phyloP scores from a whole-genome alignment of 2,329 filamentous ascomycete genomes.

The Ophiostoma australiae region DNA sequence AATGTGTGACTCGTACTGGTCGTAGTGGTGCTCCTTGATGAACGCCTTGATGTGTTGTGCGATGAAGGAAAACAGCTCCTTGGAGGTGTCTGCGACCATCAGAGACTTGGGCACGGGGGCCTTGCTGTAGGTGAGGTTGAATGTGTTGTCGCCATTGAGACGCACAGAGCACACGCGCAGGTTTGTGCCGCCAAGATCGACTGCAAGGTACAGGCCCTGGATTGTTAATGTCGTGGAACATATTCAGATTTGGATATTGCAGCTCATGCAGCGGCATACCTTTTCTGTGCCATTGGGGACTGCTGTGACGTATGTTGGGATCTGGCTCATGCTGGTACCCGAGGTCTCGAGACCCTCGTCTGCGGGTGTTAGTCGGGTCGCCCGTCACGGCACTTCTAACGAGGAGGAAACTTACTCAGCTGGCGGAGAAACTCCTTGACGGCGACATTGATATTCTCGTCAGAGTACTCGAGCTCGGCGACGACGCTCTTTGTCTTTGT shows the following conservation, averaged over 20 bases:
- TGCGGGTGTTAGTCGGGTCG: constrained; percentile 34
- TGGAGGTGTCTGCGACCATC: constrained; percentile 81
- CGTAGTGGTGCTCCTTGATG: constrained; percentile 77
- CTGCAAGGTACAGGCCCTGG: constrained; percentile 88
- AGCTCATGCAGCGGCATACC: constrained; percentile 43
- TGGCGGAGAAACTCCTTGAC: constrained; percentile 82
- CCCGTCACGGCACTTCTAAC: neutral
- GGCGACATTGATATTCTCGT: constrained; percentile 70
- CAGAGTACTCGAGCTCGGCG: constrained; percentile 77
- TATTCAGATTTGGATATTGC: neutral
- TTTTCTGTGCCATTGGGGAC: constrained; percentile 98
- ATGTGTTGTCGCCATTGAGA: constrained; percentile 90
- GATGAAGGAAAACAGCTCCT: constrained; percentile 86
- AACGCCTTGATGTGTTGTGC: constrained; percentile 90
- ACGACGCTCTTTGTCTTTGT: constrained; percentile 76
- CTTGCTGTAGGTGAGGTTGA: constrained; percentile 89
- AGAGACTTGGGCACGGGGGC: constrained; percentile 82
- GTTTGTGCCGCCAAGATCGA: constrained; percentile 97
- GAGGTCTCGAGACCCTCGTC: constrained; percentile 76
- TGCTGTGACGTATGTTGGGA: constrained; percentile 92
- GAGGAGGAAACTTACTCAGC: constrained; percentile 53
- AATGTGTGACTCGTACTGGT: constrained; percentile 72
- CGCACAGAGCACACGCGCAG: constrained; percentile 95
- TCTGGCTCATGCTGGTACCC: constrained; percentile 82
- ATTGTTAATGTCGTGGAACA: constrained; percentile 6